Conservation (phyloP, 371 early-diverging fungal genomes). For the Lichtheimia ramosa region DNA sequence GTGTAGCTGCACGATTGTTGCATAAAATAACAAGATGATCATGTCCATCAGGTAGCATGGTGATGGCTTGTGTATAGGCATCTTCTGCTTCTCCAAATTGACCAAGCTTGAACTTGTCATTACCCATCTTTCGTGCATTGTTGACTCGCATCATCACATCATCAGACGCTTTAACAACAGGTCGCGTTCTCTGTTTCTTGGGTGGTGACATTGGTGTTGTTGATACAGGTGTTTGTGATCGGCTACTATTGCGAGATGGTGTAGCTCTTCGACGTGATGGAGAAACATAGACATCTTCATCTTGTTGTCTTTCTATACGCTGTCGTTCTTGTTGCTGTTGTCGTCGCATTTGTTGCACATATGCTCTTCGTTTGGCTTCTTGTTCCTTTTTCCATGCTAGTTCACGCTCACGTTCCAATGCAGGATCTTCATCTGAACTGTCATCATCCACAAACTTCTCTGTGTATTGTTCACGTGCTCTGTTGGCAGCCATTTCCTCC, state of each 20-base stretch:
- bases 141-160: constrained; percentile 33
- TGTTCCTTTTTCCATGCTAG: constrained; percentile 16
- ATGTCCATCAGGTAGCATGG: constrained; percentile 59
- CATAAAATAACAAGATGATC: constrained; percentile 60
- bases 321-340: constrained; percentile 16
- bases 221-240: constrained; percentile 3
- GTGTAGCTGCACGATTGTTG: constrained; percentile 90
- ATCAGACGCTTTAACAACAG: constrained; percentile 21
- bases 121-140: constrained; percentile 66
- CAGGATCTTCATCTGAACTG: constrained; percentile 29
- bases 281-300: constrained; percentile 52
- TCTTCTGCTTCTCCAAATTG: constrained; percentile 83
- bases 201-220: constrained; percentile 4
- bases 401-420: constrained; percentile 18
- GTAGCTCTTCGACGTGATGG: constrained; percentile 50
- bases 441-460: constrained; percentile 38
- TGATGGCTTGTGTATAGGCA: constrained; percentile 73
- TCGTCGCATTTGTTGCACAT: constrained; percentile 11
- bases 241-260: constrained; percentile 1
- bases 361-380: constrained; percentile 15
- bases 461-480: not conserved
- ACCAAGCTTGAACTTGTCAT: constrained; percentile 83
- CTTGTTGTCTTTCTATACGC: constrained; percentile 14
- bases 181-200: constrained; percentile 18
- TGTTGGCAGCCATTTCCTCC: constrained; percentile 7